Base-by-base conservation (phyloP, 805 yeast species). In the Clavispora asparagi region DNA sequence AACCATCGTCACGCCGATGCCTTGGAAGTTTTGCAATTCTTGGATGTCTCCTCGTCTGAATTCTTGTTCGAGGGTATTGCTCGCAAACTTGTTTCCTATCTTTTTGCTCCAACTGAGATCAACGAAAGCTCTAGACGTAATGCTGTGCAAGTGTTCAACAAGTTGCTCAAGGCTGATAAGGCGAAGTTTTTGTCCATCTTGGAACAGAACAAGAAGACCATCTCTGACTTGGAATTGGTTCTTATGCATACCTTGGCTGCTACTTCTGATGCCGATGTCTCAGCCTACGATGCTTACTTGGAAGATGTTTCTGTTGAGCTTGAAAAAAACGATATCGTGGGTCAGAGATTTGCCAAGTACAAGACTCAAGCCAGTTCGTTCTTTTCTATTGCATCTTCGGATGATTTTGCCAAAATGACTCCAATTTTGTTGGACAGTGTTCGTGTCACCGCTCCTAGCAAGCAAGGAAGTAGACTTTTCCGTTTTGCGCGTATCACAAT, bases 191-290 rank as follows among this genome's bases (percentile, higher is more conserved):
- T 42, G 11, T 40, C 53, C 27, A 36, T 45, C 6, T 60, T 70
- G 51, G 49, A 52, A 16, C 42, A 43, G 0, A 40, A 48, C 44
- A 48, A 52, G 19, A 46, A 59, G 40, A 55, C 58, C 23, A 40
- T 71, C 25, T 50, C 60, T 16, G 74, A 68, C 23, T 64, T 72
- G 54, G 77, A 71, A 67, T 77, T 89, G 73, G 73, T 76, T 44
- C 67, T 88, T 40, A 86, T 87, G 65, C 75, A 85, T 1, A 82
- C 91, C 0, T 64, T 89, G 43, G 55, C 64, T 26, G 23, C 8
- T 5, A 56, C 53, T 11, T 50, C 58, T 16, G 51, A 60, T 8
- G 58, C 58, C 14, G 55, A 59, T 13, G 68, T 64, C 23, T 57
- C 66, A 10, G 68, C 60, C 19, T 42, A 47, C 31, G 49, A 43